These are phyloP conservation scores for Laguncularia racemosa DNA, from an alignment of 345 rosid species.

Conservation along the genomic window DNA sequence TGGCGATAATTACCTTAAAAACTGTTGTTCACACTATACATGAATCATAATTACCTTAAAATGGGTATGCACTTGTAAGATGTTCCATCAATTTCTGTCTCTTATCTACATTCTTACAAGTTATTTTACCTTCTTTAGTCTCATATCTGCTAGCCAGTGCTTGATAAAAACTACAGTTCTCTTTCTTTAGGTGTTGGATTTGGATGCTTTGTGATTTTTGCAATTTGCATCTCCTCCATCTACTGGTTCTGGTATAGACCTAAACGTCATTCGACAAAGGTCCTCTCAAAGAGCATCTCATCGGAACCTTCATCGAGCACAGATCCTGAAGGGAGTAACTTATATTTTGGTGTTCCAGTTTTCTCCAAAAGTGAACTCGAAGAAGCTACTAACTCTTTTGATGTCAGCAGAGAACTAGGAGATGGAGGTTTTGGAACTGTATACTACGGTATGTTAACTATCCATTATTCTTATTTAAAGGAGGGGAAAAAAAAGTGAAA, in stretches of 20 bases:
- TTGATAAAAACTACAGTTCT: neutral
- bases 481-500: neutral
- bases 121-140: too few relatives aligned
- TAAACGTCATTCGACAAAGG: slow-evolving; percentile 15
- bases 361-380: slow-evolving; percentile 58
- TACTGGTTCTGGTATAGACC: slow-evolving; percentile 11
- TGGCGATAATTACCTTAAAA: too few relatives aligned
- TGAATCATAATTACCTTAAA: too few relatives aligned
- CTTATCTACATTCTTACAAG: too few relatives aligned
- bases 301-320: slow-evolving; percentile 19
- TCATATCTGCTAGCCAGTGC: neutral
- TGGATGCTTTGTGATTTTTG: slow-evolving; percentile 20
- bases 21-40: too few relatives aligned
- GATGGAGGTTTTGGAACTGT: slow-evolving; percentile 77
- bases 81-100: too few relatives aligned
- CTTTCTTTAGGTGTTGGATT: slow-evolving; percentile 27
- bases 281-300: slow-evolving; percentile 16
- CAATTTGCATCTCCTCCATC: slow-evolving; percentile 12
- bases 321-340: slow-evolving; percentile 25
- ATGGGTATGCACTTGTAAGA: too few relatives aligned
- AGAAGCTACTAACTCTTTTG: slow-evolving; percentile 49
- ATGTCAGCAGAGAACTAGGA: slow-evolving; percentile 40
- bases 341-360: slow-evolving; percentile 37
- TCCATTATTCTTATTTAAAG: too few relatives aligned
- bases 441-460: slow-evolving; percentile 39